Conservation (phyloP, 805 yeast genomes). For the Candida patagonica region DNA sequence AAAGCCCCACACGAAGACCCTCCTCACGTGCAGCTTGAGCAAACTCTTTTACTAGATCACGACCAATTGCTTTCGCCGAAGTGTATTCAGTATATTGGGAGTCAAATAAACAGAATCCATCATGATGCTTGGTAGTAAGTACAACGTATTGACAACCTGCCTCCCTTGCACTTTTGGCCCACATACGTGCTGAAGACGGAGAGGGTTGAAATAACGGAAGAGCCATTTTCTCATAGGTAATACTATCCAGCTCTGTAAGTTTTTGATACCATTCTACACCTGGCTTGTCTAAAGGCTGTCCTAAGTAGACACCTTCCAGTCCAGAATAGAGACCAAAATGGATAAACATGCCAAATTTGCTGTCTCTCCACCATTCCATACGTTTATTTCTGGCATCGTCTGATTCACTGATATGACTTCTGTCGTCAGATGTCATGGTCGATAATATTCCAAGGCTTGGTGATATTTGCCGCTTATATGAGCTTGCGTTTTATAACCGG, state of each 20-base stretch:
- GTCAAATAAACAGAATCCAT: constrained; percentile 14
- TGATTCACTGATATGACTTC: too few species aligned
- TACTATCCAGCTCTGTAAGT: constrained; percentile 9
- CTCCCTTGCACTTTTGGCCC: constrained; percentile 12
- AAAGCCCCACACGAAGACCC: constrained; percentile 11
- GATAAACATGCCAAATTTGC: constrained; percentile 16
- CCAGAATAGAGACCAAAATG: constrained; percentile 15
- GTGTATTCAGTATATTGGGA: constrained; percentile 7
- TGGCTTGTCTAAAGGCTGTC: constrained; percentile 4
- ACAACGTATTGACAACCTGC: constrained; percentile 15
- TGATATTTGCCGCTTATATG: too few species aligned
- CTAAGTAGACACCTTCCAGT: constrained; percentile 14
- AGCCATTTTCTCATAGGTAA: constrained; percentile 10
- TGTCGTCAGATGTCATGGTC: too few species aligned
- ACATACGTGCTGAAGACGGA: constrained; percentile 5
- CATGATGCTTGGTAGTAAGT: constrained; percentile 16
- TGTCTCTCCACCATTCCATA: constrained; percentile 15
- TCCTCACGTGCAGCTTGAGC: constrained; percentile 7
- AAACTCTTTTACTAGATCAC: constrained; percentile 11
- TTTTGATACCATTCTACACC: constrained; percentile 16
- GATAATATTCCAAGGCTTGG: too few species aligned
- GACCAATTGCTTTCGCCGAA: constrained; percentile 2
- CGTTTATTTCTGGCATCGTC: too few species aligned
- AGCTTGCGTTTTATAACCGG: too few species aligned
- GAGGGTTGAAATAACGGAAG: constrained; percentile 8